Evolutionary conservation across 2,329 filamentous ascomycete species (phyloP).

Genomic region (Stenocarpella maydis): DNA sequence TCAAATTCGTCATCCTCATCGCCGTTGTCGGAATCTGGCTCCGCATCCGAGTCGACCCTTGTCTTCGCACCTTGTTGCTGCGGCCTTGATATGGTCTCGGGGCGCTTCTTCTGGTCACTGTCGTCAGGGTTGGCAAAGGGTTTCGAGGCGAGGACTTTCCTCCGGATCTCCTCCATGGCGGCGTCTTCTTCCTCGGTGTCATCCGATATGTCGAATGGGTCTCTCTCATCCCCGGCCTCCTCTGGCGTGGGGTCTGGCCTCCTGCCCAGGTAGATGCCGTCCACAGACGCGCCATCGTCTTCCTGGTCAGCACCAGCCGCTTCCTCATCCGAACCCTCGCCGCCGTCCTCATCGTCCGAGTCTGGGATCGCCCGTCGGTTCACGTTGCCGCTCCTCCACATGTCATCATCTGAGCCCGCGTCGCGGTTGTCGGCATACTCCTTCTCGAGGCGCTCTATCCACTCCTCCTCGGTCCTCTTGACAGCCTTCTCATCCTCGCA

Average conservation of each 20-base stretch:
- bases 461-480: slow-evolving; percentile 84
- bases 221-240: slow-evolving; percentile 54
- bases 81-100: slow-evolving; percentile 69
- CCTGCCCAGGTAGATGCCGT: slow-evolving; percentile 69
- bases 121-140: slow-evolving; percentile 73
- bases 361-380: slow-evolving; percentile 69
- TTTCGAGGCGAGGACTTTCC: slow-evolving; percentile 90
- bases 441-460: slow-evolving; percentile 88
- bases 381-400: slow-evolving; percentile 91
- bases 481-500: slow-evolving; percentile 83
- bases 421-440: slow-evolving; percentile 86
- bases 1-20: slow-evolving; percentile 82
- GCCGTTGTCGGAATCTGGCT: slow-evolving; percentile 53
- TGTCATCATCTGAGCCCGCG: slow-evolving; percentile 72
- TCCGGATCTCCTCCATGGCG: slow-evolving; percentile 91
- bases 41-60: slow-evolving; percentile 75
- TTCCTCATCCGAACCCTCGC: slow-evolving; percentile 56
- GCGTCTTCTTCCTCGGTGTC: slow-evolving; percentile 81
- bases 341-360: slow-evolving; percentile 53
- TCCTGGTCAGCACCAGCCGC: slow-evolving; percentile 54
- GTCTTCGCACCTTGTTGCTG: slow-evolving; percentile 64
- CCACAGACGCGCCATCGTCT: slow-evolving; percentile 54
- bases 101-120: slow-evolving; percentile 60
- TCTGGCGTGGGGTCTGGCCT: slow-evolving; percentile 48
- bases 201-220: slow-evolving; percentile 80